Base-by-base conservation (phyloP, 129 eudicot species). In the Tagetes erecta region DNA sequence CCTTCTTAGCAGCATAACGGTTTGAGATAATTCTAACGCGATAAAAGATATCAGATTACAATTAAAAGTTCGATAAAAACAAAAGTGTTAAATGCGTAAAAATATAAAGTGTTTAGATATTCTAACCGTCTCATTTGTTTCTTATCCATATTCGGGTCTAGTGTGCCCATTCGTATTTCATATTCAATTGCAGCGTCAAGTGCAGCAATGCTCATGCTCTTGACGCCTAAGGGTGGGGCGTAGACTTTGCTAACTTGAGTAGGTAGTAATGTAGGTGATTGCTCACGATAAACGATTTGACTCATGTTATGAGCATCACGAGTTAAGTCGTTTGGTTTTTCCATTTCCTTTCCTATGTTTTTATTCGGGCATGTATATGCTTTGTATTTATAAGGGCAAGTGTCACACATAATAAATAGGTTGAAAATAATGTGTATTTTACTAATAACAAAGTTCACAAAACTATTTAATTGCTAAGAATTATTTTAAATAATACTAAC, bases 1-100 rank as follows among this genome's bases (percentile, higher is more conserved):
- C 71, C 37, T 68, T 77, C 76, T 77, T 77, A 11, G 70, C 81
- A 36, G 81, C 81, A 69, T 77, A 77, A 49, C 81, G 76, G n/a
- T 77, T 77, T 8, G 81, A 68, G 42, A 77, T 27, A 31, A 46
- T 13, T 11, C 81, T 77, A 38, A 53, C 13, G 33, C 0, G 14
- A 35, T 36, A 45, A 42, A 7, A 4, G n/a, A 44, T 4, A 35
- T 51, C 33, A 4, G 0, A 14, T n/a, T 62, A 62, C 8, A 36
- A 1, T 62, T 62, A 36, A 45, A 35, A 45, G 47, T 6, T 6
- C 11, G 39, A 5, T 8, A 35, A 10, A 35, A 62, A 11, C 40
- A 62, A 36, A 62, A 4, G 4, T 36, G 37, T 52, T 70, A 37
- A 70, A 33, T 27, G 42, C 38, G 13, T 1, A 13, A 37, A 5